These are phyloP conservation scores for Rosa multiflora DNA, from an alignment of 306 rosid species.

Conservation along the genomic window DNA sequence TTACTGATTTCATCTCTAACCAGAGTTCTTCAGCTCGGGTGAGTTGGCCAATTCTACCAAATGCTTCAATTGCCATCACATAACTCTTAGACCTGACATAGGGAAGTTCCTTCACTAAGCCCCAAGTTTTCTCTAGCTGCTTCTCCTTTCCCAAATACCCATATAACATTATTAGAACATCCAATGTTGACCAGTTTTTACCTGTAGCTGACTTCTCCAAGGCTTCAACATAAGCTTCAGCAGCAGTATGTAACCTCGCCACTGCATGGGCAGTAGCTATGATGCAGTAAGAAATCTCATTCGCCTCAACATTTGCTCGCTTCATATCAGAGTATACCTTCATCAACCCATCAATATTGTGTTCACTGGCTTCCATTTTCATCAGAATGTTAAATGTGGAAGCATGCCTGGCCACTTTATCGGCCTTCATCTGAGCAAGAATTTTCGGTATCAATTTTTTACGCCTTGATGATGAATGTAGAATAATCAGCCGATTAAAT, in stretches of 20 bases:
- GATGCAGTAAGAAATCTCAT: conserved; percentile 84
- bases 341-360: conserved; percentile 65
- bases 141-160: conserved; percentile 72
- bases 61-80: conserved; percentile 79
- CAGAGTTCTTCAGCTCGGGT: conserved; percentile 79
- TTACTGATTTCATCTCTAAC: conserved; percentile 65
- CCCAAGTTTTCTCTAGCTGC: conserved; percentile 75
- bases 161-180: conserved; percentile 66
- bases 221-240: conserved; percentile 74
- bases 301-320: conserved; percentile 61
- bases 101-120: conserved; percentile 53
- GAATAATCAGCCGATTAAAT: conserved; percentile 80
- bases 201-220: conserved; percentile 70
- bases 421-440: conserved; percentile 84
- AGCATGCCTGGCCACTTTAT: conserved; percentile 71
- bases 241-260: conserved; percentile 66
- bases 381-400: conserved; percentile 90
- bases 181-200: conserved; percentile 77
- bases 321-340: conserved; percentile 66
- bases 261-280: conserved; percentile 79
- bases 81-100: conserved; percentile 75
- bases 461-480: conserved; percentile 56
- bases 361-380: conserved; percentile 89
- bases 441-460: conserved; percentile 60
- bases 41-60: conserved; percentile 66